These are phyloP conservation scores for Pholiota adiposa DNA, from an alignment of 1,284 basidiomycete species.

Conservation along the genomic window DNA sequence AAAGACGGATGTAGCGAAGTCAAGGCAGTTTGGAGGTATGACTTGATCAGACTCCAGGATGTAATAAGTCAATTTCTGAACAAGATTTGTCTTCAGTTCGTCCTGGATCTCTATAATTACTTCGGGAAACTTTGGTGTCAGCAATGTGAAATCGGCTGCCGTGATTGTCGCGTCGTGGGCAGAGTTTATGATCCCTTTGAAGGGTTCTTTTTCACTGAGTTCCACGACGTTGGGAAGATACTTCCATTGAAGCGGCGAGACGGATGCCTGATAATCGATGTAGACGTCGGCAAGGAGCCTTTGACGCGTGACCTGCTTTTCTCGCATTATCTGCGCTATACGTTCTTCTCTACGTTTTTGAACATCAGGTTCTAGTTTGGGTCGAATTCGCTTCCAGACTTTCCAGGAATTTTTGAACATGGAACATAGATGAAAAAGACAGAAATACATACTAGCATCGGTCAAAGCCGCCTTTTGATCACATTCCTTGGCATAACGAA, in stretches of 20 bases:
- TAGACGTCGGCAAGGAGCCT: conserved; percentile 23
- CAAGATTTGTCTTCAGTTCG: conserved; percentile 3
- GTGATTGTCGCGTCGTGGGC: conserved; percentile 14
- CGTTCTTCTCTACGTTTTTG: conserved; percentile 8
- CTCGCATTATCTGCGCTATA: not conserved
- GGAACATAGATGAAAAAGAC: not conserved
- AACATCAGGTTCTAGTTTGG: conserved; percentile 23
- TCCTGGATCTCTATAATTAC: conserved; percentile 11
- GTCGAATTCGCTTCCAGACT: conserved; percentile 30
- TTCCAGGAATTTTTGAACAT: not conserved
- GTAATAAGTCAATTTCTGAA: not conserved
- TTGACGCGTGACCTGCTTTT: conserved; percentile 16
- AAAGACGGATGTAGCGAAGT: conserved; percentile 25
- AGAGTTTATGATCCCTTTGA: conserved; percentile 26
- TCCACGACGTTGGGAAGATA: conserved; percentile 28
- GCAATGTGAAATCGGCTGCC: conserved; percentile 17
- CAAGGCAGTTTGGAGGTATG: conserved; percentile 7
- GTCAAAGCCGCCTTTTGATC: conserved; percentile 2
- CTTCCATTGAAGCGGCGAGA: conserved; percentile 32
- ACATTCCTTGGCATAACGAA: not conserved
- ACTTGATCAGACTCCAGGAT: conserved; percentile 1
- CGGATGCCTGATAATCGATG: conserved; percentile 23
- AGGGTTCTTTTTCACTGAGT: conserved; percentile 20
- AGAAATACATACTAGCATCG: conserved; percentile 13
- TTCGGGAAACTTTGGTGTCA: conserved; percentile 18